A percentile compares a stretch with the other conserved stretches of the same genome.
These are phyloP conservation scores for Aspergillus phoenicis DNA, from an alignment of 2,329 filamentous ascomycete species.

Conservation along the genomic window DNA sequence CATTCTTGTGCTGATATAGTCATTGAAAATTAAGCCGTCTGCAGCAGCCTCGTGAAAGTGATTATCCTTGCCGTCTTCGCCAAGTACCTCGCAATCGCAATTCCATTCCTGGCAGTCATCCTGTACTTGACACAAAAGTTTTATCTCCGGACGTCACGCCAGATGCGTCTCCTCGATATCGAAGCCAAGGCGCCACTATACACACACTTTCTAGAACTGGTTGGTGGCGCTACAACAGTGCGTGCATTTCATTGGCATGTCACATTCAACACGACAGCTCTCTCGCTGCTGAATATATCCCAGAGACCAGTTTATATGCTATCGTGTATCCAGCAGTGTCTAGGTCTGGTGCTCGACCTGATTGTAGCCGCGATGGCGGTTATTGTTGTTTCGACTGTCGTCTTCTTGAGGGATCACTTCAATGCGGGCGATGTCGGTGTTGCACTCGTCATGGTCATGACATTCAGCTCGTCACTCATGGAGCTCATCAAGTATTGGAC, in stretches of 20 bases:
- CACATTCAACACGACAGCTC: constrained; percentile 24
- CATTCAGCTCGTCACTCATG: constrained; percentile 36
- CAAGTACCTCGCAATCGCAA: constrained; percentile 32
- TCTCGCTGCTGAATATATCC: constrained; percentile 18
- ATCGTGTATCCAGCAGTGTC: constrained; percentile 50
- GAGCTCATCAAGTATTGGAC: constrained; percentile 19
- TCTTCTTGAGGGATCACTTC: constrained; percentile 39
- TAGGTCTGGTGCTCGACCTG: constrained; percentile 45
- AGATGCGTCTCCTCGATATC: constrained; percentile 55
- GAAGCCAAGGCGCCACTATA: constrained; percentile 55
- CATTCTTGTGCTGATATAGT: no score
- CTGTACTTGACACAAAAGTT: constrained; percentile 48
- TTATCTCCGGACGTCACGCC: constrained; percentile 51
- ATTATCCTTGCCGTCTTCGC: neutral
- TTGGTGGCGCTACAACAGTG: constrained; percentile 52
- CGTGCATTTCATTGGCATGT: constrained; percentile 54
- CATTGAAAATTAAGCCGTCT: no score
- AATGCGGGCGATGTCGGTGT: constrained; percentile 50
- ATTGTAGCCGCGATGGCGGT: constrained; percentile 47
- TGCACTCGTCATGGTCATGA: constrained; percentile 50
- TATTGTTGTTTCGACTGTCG: constrained; percentile 47
- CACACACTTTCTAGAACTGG: constrained; percentile 54
- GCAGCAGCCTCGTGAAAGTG: neutral
- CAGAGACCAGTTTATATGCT: constrained; percentile 51
- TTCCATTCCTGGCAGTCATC: constrained; percentile 40